Percentiles rank a stretch among this genome's conserved stretches.
These are phyloP conservation scores for Selaginella moellendorffii DNA, from an alignment of 75 land plant species.

Conservation along the genomic window DNA sequence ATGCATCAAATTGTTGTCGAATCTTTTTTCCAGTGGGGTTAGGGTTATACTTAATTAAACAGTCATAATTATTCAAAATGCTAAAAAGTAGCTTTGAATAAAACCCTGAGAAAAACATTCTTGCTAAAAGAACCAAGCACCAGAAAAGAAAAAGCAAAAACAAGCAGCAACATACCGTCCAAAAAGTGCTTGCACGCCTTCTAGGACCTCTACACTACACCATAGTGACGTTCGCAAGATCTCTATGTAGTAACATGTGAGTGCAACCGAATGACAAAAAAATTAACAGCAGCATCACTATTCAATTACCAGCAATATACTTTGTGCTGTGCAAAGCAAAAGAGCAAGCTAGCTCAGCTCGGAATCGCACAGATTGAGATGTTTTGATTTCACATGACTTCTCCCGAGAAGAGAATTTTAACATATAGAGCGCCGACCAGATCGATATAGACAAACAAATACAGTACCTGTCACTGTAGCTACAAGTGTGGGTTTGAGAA, in stretches of 20 bases:
- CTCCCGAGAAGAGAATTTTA: constrained; percentile 37
- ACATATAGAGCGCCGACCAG: neutral
- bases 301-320: constrained; percentile 14
- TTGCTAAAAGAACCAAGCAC: constrained; percentile 22
- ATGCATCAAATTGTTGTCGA: no score
- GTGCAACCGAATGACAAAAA: constrained; percentile 24
- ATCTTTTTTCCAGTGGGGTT: no score
- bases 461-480: constrained; percentile 65
- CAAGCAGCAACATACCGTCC: constrained; percentile 40
- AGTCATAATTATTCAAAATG: no score
- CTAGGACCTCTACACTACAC: constrained; percentile 67
- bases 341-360: constrained; percentile 36
- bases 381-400: constrained; percentile 56
- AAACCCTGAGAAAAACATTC: constrained; percentile 75
- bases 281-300: neutral
- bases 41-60: no score
- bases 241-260: constrained; percentile 76
- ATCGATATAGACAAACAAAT: neutral
- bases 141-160: neutral
- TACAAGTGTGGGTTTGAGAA: constrained; percentile 83
- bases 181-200: constrained; percentile 71
- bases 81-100: no score
- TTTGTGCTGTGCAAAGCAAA: constrained; percentile 68
- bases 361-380: constrained; percentile 38
- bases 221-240: constrained; percentile 81